phyloP scores from a whole-genome alignment of 2,329 filamentous ascomycete species.

The Diplodia mutila region DNA sequence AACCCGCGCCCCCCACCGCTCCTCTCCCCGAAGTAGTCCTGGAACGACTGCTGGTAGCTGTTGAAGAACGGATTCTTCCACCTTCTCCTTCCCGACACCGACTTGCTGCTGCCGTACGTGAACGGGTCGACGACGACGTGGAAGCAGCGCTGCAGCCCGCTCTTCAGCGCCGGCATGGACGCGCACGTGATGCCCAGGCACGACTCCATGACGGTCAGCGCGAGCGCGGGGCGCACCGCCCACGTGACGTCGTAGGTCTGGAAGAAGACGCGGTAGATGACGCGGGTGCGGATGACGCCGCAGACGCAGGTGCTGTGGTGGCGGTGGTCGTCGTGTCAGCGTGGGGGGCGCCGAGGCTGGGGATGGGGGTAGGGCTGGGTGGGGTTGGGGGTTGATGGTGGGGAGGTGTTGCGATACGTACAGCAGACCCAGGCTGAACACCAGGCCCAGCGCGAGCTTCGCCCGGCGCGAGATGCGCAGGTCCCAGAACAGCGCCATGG shows the following conservation, averaged over 20 bases:
- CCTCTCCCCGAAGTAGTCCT: neutral
- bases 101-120: neutral
- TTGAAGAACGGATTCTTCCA: conserved; percentile 1
- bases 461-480: conserved; percentile 48
- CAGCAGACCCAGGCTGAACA: conserved; percentile 51
- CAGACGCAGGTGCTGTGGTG: conserved; percentile 38
- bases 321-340: neutral
- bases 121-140: conserved; percentile 1
- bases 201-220: conserved; percentile 48
- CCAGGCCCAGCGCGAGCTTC: conserved; percentile 50
- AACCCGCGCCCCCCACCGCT: no score
- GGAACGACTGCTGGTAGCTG: neutral
- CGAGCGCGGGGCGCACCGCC: conserved; percentile 44
- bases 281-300: conserved; percentile 44
- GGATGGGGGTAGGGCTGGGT: no score
- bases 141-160: conserved; percentile 36
- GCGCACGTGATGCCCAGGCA: conserved; percentile 49
- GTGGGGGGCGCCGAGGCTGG: no score
- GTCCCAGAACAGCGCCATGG: conserved; percentile 50
- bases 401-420: conserved; percentile 28
- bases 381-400: no score
- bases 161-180: conserved; percentile 48
- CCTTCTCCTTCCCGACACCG: neutral
- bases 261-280: conserved; percentile 40
- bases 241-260: conserved; percentile 48